phyloP scores from a whole-genome alignment of 2,329 filamentous ascomycete genomes.

The Colletotrichum liaoningense region DNA sequence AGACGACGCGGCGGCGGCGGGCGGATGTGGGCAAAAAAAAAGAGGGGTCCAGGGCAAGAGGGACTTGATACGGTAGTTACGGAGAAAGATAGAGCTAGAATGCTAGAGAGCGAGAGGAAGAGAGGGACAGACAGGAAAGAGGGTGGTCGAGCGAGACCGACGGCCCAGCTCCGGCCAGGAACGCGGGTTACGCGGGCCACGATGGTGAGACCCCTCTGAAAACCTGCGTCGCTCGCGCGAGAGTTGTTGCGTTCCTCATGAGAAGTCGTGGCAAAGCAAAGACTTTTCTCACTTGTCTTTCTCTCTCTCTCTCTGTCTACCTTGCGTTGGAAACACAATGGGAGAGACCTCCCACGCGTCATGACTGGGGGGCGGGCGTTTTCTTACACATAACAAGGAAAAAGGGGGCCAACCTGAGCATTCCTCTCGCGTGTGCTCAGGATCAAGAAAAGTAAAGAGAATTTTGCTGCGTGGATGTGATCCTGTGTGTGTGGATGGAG shows the following conservation, averaged over 20 bases:
- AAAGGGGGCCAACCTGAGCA: not conserved
- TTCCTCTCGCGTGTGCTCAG: slow-evolving; percentile 12
- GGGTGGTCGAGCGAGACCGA: not conserved
- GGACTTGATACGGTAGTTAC: not conserved
- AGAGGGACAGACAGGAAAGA: not conserved
- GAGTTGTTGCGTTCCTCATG: slow-evolving; percentile 31
- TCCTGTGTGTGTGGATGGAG: not conserved
- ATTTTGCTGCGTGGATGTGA: not conserved
- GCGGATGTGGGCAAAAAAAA: not conserved
- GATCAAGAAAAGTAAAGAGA: not conserved
- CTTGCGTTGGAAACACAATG: not conserved
- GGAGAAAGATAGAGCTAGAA: not conserved
- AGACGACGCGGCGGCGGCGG: not conserved
- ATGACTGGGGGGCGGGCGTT: slow-evolving; percentile 5
- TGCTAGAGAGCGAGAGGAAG: not conserved
- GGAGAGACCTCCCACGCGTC: slow-evolving; percentile 17
- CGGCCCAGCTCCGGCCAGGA: slow-evolving; percentile 21
- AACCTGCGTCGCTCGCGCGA: slow-evolving; percentile 21
- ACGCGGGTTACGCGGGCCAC: slow-evolving; percentile 22
- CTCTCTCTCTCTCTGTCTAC: too few species aligned
- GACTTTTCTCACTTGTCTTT: not conserved
- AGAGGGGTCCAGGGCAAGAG: not conserved
- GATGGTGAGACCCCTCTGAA: slow-evolving; percentile 15
- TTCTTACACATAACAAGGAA: not conserved
- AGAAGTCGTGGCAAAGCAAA: slow-evolving; percentile 16